Evolutionary conservation across 768 basidiomycete genomes (phyloP).

Genomic region (Mycena epipterygia): DNA sequence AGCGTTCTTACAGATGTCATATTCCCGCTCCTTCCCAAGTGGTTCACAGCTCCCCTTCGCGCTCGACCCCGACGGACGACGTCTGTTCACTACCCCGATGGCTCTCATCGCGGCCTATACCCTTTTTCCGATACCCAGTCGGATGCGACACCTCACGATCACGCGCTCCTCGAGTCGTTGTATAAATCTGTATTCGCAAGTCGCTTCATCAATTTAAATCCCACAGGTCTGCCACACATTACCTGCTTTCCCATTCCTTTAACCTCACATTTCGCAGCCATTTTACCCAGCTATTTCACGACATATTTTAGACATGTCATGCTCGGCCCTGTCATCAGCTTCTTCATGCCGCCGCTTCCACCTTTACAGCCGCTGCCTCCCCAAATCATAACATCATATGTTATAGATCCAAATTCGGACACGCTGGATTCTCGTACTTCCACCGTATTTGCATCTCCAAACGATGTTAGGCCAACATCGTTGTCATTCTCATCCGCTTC

Average conservation of each 20-base stretch:
- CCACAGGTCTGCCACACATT: constrained; percentile 64
- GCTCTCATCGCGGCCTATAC: constrained; percentile 53
- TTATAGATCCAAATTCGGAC: constrained; percentile 52
- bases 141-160: constrained; percentile 66
- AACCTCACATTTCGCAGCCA: constrained; percentile 54
- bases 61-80: constrained; percentile 61
- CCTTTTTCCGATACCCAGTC: constrained; percentile 51
- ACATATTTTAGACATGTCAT: constrained; percentile 78
- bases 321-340: constrained; percentile 70
- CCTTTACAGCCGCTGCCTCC: constrained; percentile 70
- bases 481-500: constrained; percentile 66
- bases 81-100: constrained; percentile 67
- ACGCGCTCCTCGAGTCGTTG: constrained; percentile 77
- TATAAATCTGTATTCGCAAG: constrained; percentile 76
- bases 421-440: constrained; percentile 51
- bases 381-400: constrained; percentile 57
- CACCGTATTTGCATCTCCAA: constrained; percentile 52
- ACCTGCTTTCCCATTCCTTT: neutral
- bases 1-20: constrained; percentile 66
- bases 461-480: constrained; percentile 57
- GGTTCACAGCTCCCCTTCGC: constrained; percentile 82
- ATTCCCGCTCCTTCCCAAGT: constrained; percentile 81
- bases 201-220: constrained; percentile 79
- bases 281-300: constrained; percentile 78
- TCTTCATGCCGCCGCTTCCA: constrained; percentile 79